Conservation (phyloP, 78 protist species). For the Cavenderia fasciculata region DNA sequence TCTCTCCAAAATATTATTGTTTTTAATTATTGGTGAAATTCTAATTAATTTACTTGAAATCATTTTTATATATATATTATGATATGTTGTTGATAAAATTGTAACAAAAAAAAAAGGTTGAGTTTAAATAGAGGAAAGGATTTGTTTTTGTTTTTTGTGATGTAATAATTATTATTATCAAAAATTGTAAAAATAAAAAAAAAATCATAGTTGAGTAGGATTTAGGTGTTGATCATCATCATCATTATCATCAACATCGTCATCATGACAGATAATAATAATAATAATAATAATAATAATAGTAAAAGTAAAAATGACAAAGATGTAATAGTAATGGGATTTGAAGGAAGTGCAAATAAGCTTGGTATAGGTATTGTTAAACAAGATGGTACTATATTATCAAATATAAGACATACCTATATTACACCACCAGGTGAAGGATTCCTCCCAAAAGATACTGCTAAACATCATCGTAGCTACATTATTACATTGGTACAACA, state of each 20-base stretch:
- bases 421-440: conserved; percentile 99
- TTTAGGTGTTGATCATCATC: neutral
- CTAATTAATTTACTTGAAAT: too few relatives aligned
- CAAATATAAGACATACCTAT: conserved; percentile 96
- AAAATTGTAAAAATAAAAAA: too few relatives aligned
- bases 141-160: too few relatives aligned
- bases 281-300: neutral
- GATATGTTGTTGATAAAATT: too few relatives aligned
- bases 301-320: neutral
- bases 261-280: neutral
- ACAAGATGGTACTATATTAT: conserved; percentile 94
- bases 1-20: too few relatives aligned
- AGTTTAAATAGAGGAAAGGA: too few relatives aligned
- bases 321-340: conserved; percentile 90
- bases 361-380: conserved; percentile 97
- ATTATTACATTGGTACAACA: conserved; percentile 73
- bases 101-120: too few relatives aligned
- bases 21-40: too few relatives aligned
- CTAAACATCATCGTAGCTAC: conserved; percentile 84
- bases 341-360: conserved; percentile 99
- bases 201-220: too few relatives aligned
- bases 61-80: too few relatives aligned
- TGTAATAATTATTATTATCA: too few relatives aligned
- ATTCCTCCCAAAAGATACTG: conserved; percentile 97
- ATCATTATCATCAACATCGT: too few relatives aligned